Base-by-base conservation (phyloP, 2,329 filamentous ascomycete species). In the Penicillium janthinellum region DNA sequence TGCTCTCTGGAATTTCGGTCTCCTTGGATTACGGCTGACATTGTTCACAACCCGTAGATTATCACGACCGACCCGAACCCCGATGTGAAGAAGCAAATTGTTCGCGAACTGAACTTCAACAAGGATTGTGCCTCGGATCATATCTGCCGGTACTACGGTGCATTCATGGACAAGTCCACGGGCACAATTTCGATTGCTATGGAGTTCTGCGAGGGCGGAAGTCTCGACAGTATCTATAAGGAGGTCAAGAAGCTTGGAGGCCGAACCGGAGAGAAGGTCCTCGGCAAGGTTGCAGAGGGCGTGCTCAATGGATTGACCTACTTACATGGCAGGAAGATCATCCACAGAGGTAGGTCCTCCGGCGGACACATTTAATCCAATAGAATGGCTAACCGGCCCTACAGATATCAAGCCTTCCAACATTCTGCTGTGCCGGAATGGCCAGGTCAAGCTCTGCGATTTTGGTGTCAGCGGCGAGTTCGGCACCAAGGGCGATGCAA, bases 41-140 rank as follows among this genome's bases (percentile, higher is more conserved):
- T 64, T 69, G 61, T 25, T 20, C 22, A 14, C 38, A 20, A 12
- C 8, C 12, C 66, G 14, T 34, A 96, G 94, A 90, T 99, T 72
- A 99, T 99, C 74, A 99, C 95, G 2, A 97, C 95, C 37, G 96
- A 98, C 74, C 95, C 95, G 2, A 95, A 99, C 69, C 94, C 95
- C 12, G 94, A 97, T 73, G 92, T 98, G 62, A 98, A 97, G 83
- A 97, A 96, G 75, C 95, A 99, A 78, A 99, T 99, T 69, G 86
- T 98, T 61, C 90, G 95, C 72, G 95, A 99, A 76, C 83, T 99
- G 55, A 91, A 91, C 63, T 99, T 98, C 84, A 99, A 99, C 83
- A 97, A 97, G 78, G 91, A 93, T 67, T 98, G 95, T 75, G 92
- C 91, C 5, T 97, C 92, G 4, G 90, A 95, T 61, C 92, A 98